A percentile compares a stretch with the other conserved stretches of the same genome.
phyloP scores from a whole-genome alignment of 176 grass and related monocot genomes.

The Eremochloa ophiuroides region DNA sequence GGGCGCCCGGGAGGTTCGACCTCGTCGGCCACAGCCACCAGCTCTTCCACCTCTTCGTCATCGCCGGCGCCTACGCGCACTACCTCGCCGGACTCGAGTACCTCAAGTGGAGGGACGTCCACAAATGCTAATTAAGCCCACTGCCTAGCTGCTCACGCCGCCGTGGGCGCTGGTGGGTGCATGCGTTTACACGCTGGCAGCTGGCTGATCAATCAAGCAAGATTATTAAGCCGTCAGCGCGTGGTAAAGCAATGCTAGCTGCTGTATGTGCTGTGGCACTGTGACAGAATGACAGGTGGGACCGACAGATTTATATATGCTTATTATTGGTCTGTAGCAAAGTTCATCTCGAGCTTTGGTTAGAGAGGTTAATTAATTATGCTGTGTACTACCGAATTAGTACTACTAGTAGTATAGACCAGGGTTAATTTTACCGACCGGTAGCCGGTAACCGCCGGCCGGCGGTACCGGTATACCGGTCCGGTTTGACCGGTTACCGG shows the following conservation, averaged over 20 bases:
- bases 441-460: no score
- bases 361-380: no score
- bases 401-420: no score
- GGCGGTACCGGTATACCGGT: no score
- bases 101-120: slow-evolving; percentile 80
- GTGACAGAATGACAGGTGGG: neutral
- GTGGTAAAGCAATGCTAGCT: neutral
- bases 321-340: neutral
- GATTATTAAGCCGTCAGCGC: neutral
- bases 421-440: no score
- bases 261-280: neutral
- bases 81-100: slow-evolving; percentile 72
- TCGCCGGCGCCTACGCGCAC: slow-evolving; percentile 75
- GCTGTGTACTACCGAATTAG: neutral
- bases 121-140: slow-evolving; percentile 29
- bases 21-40: slow-evolving; percentile 90
- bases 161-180: neutral
- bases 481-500: no score
- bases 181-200: neutral
- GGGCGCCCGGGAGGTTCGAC: slow-evolving; percentile 73
- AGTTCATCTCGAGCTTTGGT: neutral
- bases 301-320: neutral
- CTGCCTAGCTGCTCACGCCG: neutral
- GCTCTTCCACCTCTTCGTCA: slow-evolving; percentile 82
- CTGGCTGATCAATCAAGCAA: no score